Evolutionary conservation across 495 filamentous ascomycete species (phyloP), one percentile per base, ranked within the genome.

Genomic region (Podospora anserina): DNA sequence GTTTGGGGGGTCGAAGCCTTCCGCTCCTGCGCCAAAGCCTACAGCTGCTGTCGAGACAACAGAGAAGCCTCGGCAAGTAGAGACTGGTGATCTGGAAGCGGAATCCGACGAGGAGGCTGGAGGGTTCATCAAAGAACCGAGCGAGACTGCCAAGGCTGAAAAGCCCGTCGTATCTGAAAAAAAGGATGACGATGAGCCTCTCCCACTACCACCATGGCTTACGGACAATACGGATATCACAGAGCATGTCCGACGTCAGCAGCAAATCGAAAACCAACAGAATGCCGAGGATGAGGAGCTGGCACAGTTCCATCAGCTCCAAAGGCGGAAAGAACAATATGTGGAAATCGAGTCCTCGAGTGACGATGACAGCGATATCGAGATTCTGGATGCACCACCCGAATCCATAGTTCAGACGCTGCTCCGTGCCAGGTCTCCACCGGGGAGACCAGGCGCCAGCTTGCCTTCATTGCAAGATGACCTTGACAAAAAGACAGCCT

Each of bases 131-230:
- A 75, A 57, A 60, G 74, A 71, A 23, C 53, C 57, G 0, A 26
- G 32, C 4, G 64, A 65, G 32, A 61, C 15, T 0, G 49, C 4
- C 55, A 58, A 19, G 23, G 18, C 55, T 18, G 23, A 58, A 13
- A 13, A 67, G 44, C 20, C 59, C 30, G 63, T 20, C 11, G 68
- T 69, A 0, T 32, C 64, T 2, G 62, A 19, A 2, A 20, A 72
- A 2, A 82, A 85, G n/a, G 71, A 82, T 20, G 78, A 85, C 23
- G 84, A 90, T 67, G 79, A 84, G 4, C 78, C 85, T 0, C 82
- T 82, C 53, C 88, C 89, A 15, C 75, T 97, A 34, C 95, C 95
- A 1, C 94, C 95, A 4, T 99, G 95, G 95, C 91, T 99, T 73
- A 82, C 83, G 26, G 83, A 84, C 64, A 75, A 72, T 4, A 77